Conservation (phyloP, 148 eudicot species). For the Spergularia bocconei region DNA sequence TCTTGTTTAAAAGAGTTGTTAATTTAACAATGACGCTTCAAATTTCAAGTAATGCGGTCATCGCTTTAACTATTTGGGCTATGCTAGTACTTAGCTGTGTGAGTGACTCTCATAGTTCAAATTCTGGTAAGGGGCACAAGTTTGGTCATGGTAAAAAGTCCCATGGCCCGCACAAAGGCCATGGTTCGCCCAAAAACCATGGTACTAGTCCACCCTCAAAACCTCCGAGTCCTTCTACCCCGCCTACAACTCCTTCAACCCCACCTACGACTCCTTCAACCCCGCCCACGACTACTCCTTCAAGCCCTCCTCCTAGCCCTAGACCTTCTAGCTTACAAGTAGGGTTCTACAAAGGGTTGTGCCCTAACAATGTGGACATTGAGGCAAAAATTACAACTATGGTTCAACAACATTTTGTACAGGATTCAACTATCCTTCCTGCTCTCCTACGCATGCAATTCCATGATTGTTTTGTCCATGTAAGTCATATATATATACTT, state of each 20-base stretch:
- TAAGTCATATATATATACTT: neutral
- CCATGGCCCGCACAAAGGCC: neutral
- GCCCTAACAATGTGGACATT: conserved; percentile 15
- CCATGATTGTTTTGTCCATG: conserved; percentile 25
- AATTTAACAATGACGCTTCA: neutral
- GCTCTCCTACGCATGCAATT: conserved; percentile 27
- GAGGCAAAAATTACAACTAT: conserved; percentile 9
- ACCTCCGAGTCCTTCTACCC: neutral
- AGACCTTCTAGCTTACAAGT: conserved; percentile 10
- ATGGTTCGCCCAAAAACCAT: too few species aligned
- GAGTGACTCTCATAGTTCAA: neutral
- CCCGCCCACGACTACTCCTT: neutral
- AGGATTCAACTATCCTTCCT: conserved; percentile 17
- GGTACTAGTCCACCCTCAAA: neutral
- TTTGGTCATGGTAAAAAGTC: neutral
- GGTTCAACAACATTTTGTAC: neutral
- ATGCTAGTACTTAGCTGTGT: neutral
- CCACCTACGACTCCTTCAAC: neutral
- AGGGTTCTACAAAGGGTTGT: conserved; percentile 18
- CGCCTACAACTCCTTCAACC: neutral
- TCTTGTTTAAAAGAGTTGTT: neutral
- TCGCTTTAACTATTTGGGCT: conserved; percentile 14
- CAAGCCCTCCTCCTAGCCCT: neutral
- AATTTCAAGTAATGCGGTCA: neutral
- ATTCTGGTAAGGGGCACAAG: neutral